phyloP scores from a whole-genome alignment of 148 eudicot species.

The Vaccinium macrocarpon region DNA sequence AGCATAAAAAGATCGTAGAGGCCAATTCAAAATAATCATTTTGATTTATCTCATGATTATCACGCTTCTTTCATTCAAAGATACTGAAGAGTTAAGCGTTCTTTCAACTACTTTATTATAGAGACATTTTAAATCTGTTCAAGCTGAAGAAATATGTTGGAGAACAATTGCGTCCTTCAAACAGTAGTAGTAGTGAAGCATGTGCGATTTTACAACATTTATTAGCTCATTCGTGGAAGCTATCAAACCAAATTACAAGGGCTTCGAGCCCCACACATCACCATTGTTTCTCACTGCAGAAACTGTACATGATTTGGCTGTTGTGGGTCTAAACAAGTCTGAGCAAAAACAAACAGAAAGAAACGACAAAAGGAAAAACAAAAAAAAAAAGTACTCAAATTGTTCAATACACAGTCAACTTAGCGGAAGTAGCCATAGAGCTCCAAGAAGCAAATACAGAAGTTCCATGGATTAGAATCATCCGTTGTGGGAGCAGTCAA shows the following conservation, averaged over 20 bases:
- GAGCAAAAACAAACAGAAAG: not conserved
- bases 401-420: not conserved
- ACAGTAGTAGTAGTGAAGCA: not conserved
- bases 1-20: no score
- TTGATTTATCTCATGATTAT: no score
- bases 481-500: conserved; percentile 76
- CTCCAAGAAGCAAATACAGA: conserved; percentile 87
- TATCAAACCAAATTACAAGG: not conserved
- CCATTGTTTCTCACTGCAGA: not conserved
- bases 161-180: not conserved
- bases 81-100: no score
- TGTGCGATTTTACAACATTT: not conserved
- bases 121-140: not conserved
- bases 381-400: not conserved
- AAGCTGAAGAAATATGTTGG: not conserved
- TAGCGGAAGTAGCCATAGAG: conserved; percentile 82
- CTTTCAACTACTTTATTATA: not conserved
- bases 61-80: no score
- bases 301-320: not conserved
- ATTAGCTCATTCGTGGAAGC: not conserved
- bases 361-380: not conserved
- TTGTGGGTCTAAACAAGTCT: not conserved
- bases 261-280: not conserved
- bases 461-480: conserved; percentile 60
- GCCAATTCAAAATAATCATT: no score